Evolutionary conservation across 1,284 basidiomycete genomes (phyloP).

Genomic region (Ganoderma meredithae): DNA sequence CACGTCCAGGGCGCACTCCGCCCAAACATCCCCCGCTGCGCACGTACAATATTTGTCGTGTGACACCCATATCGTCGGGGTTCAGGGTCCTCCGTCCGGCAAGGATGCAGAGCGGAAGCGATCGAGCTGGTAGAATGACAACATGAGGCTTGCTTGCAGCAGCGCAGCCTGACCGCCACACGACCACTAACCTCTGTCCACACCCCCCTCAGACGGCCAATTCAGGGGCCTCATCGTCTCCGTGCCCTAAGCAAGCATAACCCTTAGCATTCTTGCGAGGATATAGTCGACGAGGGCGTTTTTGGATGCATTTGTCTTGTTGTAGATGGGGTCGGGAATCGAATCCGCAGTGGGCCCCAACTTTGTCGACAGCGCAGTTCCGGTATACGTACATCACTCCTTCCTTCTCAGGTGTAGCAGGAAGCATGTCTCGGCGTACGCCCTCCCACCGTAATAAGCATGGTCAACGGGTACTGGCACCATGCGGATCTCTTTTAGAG

Average conservation of each 20-base stretch:
- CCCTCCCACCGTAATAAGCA: constrained; percentile 11
- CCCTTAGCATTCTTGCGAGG: background rate
- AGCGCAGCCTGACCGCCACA: constrained; percentile 26
- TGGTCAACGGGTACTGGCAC: background rate
- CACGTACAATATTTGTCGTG: constrained; percentile 26
- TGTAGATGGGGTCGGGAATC: no score
- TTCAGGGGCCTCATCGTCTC: background rate
- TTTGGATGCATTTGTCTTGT: background rate
- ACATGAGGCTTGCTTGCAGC: constrained; percentile 23
- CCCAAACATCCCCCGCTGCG: background rate
- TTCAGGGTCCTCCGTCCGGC: constrained; percentile 19
- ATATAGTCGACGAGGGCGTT: background rate
- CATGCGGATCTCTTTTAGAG: constrained; percentile 7
- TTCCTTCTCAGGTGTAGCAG: background rate
- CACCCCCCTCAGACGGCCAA: background rate
- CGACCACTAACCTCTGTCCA: constrained; percentile 8
- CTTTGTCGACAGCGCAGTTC: background rate
- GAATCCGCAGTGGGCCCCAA: background rate
- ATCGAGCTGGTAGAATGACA: constrained; percentile 20
- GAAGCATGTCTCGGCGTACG: background rate
- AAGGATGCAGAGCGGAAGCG: constrained; percentile 15
- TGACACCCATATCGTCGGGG: constrained; percentile 25
- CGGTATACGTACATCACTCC: background rate
- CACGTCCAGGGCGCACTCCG: constrained; percentile 14
- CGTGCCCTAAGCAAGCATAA: background rate